A percentile compares a stretch with the other conserved stretches of the same genome.
phyloP scores from a whole-genome alignment of 768 basidiomycete genomes.

The Cubamyces sp. region DNA sequence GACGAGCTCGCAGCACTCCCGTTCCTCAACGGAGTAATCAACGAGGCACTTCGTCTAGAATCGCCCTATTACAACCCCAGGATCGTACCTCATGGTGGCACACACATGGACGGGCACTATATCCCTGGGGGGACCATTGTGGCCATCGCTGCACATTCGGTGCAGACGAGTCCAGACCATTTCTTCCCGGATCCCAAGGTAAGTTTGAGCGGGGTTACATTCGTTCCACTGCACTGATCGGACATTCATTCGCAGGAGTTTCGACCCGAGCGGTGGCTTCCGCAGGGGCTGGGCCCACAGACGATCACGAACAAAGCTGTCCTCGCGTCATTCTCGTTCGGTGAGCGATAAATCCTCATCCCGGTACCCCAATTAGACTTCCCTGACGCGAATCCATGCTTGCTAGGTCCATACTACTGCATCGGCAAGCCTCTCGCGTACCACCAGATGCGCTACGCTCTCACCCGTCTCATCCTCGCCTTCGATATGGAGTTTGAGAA shows the following conservation, averaged over 20 bases:
- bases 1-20: slow-evolving; percentile 33
- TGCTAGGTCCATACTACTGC: slow-evolving; percentile 39
- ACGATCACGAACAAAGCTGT: slow-evolving; percentile 33
- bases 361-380: background rate
- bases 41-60: slow-evolving; percentile 39
- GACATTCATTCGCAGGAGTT: slow-evolving; percentile 20
- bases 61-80: slow-evolving; percentile 39
- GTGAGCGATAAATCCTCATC: slow-evolving; percentile 19
- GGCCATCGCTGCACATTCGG: slow-evolving; percentile 35
- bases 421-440: slow-evolving; percentile 38
- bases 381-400: background rate
- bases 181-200: slow-evolving; percentile 34
- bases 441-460: slow-evolving; percentile 36
- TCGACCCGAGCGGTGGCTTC: slow-evolving; percentile 40
- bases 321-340: slow-evolving; percentile 33
- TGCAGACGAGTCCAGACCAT: slow-evolving; percentile 36
- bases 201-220: too few species aligned
- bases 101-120: slow-evolving; percentile 32
- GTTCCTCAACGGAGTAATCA: slow-evolving; percentile 39
- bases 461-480: slow-evolving; percentile 34
- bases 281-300: slow-evolving; percentile 35
- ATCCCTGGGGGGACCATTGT: slow-evolving; percentile 39
- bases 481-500: slow-evolving; percentile 36
- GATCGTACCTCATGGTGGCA: slow-evolving; percentile 34
- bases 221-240: background rate